phyloP scores from a whole-genome alignment of 441 rosid genomes.

The Gossypium schwendimanii region DNA sequence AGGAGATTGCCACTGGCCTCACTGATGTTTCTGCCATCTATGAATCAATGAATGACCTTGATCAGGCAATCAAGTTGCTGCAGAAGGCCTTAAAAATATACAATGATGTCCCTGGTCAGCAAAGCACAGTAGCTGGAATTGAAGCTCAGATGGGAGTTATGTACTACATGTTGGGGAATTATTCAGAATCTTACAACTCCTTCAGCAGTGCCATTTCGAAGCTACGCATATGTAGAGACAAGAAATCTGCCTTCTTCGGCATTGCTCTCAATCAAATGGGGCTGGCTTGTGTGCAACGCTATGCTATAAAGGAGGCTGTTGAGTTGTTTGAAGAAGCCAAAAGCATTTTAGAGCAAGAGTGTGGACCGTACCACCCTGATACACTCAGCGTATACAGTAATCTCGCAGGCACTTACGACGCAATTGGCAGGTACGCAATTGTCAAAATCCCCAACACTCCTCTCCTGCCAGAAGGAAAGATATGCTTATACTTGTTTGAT shows the following conservation, averaged over 20 bases:
- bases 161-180: slow-evolving; percentile 60
- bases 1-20: slow-evolving; percentile 64
- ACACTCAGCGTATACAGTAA: slow-evolving; percentile 64
- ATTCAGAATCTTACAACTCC: slow-evolving; percentile 45
- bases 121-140: slow-evolving; percentile 53
- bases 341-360: slow-evolving; percentile 48
- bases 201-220: slow-evolving; percentile 45
- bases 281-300: slow-evolving; percentile 55
- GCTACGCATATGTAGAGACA: slow-evolving; percentile 52
- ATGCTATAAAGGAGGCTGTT: slow-evolving; percentile 47
- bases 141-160: slow-evolving; percentile 77
- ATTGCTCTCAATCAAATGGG: slow-evolving; percentile 76
- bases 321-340: slow-evolving; percentile 62
- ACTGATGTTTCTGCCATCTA: slow-evolving; percentile 55
- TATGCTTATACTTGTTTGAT: slow-evolving; percentile 7
- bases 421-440: slow-evolving; percentile 47
- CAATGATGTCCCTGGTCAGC: slow-evolving; percentile 51
- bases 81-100: slow-evolving; percentile 34
- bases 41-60: slow-evolving; percentile 62
- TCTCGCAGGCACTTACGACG: slow-evolving; percentile 69
- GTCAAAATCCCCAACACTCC: not conserved
- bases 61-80: slow-evolving; percentile 53
- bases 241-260: slow-evolving; percentile 61
- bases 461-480: not conserved
- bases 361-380: slow-evolving; percentile 57